A percentile compares a stretch with the other conserved stretches of the same genome.
phyloP scores from a whole-genome alignment of 345 rosid genomes.

The Arabis alpina region DNA sequence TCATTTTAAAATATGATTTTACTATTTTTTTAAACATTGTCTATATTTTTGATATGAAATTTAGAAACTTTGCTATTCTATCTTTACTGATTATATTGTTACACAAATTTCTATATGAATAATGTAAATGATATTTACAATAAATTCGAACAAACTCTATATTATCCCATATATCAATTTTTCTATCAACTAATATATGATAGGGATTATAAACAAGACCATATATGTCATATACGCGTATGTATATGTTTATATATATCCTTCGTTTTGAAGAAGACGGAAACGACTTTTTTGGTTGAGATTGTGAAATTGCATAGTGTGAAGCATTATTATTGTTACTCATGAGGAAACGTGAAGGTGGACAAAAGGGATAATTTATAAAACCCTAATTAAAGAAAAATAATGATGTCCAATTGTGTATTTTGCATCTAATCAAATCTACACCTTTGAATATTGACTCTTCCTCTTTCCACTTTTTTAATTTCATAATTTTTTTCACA shows the following conservation, averaged over 20 bases:
- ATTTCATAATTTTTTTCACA: slow-evolving; percentile 3
- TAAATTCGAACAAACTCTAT: neutral
- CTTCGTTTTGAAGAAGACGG: slow-evolving; percentile 42
- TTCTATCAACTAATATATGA: slow-evolving; percentile 4
- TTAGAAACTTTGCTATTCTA: neutral
- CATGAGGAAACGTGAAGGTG: slow-evolving; percentile 46
- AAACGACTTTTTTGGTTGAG: slow-evolving; percentile 41
- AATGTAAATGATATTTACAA: neutral
- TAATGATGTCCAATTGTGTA: slow-evolving; percentile 35
- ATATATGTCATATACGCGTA: slow-evolving; percentile 8
- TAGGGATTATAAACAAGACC: neutral
- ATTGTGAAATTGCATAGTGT: slow-evolving; percentile 35
- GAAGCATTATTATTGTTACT: slow-evolving; percentile 46
- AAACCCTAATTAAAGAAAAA: slow-evolving; percentile 35
- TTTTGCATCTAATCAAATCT: slow-evolving; percentile 42
- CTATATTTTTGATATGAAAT: neutral
- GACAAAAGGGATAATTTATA: slow-evolving; percentile 30
- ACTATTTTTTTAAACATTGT: neutral
- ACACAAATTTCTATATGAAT: neutral
- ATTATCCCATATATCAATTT: neutral
- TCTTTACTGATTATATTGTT: too few relatives aligned
- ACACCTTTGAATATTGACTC: slow-evolving; percentile 39
- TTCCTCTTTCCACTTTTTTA: slow-evolving; percentile 22
- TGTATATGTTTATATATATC: slow-evolving; percentile 25
- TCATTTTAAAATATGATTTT: neutral